Base-by-base conservation (phyloP, 106 monocot species). In the Hemerocallis citrina region DNA sequence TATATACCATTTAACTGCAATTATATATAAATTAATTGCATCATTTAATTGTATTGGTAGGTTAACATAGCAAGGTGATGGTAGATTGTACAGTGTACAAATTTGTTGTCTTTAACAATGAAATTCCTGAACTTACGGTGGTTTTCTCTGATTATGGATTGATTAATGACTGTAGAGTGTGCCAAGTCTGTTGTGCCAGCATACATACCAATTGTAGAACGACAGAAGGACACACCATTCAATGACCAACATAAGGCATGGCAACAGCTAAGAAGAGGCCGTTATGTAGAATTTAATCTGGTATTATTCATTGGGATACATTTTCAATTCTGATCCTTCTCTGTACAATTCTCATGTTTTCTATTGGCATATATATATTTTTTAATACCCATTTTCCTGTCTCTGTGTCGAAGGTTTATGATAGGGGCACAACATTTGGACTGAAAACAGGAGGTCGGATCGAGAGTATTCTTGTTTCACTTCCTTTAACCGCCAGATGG, bases 241-340 rank as follows among this genome's bases (percentile, higher is more conserved):
- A 92, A 81, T 17, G 88, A 92, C 16, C 45, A 85, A 48, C 68
- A 99, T 61, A 99, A 92, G 65, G 85, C 64, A 34, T 99, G 98
- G 98, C 98, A 99, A 64, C 98, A 99, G 51, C 43, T 99, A 63
- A 50, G 98, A 31, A 82, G 98, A 51, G 98, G 98, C 35, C 76
- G 98, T 33, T 99, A 99, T 72, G 91, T 99, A 5, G 98, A 99
- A 56, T 99, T 99, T 66, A 99, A 99, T 64, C 77, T 99, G 76
- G 98, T 98, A 77, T n/a, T n/a, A n/a, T 5, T 15, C 20, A 20
- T 13, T 44, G 12, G 21, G 41, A 33, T 8, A 38, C 17, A 9
- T 3, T 0, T 1, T 11, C 24, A 6, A 2, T 25, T 49, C 31
- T 1, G 29, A 54, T 5, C 31, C 29, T 3, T 30, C 20, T 54